These are phyloP conservation scores for Exophiala bonariae DNA, from an alignment of 2,329 filamentous ascomycete species.

Conservation along the genomic window DNA sequence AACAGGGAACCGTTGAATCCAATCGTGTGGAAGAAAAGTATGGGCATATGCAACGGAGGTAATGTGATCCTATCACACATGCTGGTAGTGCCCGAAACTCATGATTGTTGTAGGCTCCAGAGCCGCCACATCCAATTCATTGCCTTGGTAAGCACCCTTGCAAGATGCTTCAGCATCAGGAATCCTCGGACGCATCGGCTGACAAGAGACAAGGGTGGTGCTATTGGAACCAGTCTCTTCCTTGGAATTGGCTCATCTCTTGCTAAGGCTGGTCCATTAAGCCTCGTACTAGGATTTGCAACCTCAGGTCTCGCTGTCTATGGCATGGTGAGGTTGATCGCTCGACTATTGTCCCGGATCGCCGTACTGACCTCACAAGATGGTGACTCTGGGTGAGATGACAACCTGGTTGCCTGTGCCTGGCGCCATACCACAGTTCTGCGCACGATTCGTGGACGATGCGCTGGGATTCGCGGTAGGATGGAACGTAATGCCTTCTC, in stretches of 20 bases:
- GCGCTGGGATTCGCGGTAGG: slow-evolving; percentile 77
- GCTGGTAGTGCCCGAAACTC: too few species aligned
- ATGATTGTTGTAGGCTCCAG: too few species aligned
- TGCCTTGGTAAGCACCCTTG: too few species aligned
- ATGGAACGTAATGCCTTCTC: slow-evolving; percentile 66
- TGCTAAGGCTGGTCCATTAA: slow-evolving; percentile 41
- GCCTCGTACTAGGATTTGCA: slow-evolving; percentile 44
- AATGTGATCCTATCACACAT: too few species aligned
- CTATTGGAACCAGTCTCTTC: slow-evolving; percentile 43
- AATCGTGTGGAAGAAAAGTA: too few species aligned
- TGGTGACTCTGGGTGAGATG: slow-evolving; percentile 82
- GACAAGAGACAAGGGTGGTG: too few species aligned
- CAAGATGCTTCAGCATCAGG: too few species aligned
- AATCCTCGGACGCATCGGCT: too few species aligned
- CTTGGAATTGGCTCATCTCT: slow-evolving; percentile 73
- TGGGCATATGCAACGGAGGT: too few species aligned
- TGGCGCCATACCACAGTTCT: slow-evolving; percentile 78
- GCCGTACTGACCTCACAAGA: slow-evolving; percentile 34
- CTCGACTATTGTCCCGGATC: not conserved
- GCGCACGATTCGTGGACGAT: slow-evolving; percentile 74
- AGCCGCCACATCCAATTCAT: too few species aligned
- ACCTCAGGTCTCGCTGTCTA: slow-evolving; percentile 62
- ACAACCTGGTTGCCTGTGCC: slow-evolving; percentile 76
- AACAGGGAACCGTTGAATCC: too few species aligned
- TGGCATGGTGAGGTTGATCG: slow-evolving; percentile 51